phyloP scores from a whole-genome alignment of 78 protist genomes.

The Kipferlia bialata region DNA sequence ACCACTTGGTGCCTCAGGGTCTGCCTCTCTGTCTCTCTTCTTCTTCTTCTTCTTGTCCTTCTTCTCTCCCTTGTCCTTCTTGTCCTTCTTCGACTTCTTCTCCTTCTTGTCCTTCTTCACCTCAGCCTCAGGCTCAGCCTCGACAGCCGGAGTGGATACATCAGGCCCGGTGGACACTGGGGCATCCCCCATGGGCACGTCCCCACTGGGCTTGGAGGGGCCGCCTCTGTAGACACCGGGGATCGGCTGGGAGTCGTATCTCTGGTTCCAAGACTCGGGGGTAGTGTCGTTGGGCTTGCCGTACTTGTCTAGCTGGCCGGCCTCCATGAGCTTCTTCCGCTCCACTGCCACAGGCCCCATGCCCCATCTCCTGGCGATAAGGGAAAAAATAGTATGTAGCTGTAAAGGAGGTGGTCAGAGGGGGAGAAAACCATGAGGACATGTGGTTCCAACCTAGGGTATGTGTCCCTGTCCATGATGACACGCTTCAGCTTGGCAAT shows the following conservation, averaged over 20 bases:
- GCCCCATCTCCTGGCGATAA: too few species aligned
- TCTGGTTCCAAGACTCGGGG: slow-evolving; percentile 69
- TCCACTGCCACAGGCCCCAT: slow-evolving; percentile 74
- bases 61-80: neutral
- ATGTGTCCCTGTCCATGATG: slow-evolving; percentile 97
- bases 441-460: too few species aligned
- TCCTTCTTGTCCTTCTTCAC: neutral
- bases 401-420: too few species aligned
- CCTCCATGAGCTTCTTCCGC: slow-evolving; percentile 79
- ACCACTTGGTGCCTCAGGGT: neutral
- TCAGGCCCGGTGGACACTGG: neutral
- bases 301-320: slow-evolving; percentile 93
- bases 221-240: neutral
- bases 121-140: neutral
- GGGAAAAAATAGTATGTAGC: too few species aligned
- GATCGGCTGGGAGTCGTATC: slow-evolving; percentile 15
- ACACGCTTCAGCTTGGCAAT: slow-evolving; percentile 99
- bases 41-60: neutral
- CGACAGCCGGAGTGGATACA: neutral
- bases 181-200: neutral
- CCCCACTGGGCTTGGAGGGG: neutral
- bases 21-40: neutral
- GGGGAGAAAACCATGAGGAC: too few species aligned
- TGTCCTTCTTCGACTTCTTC: neutral
- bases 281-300: slow-evolving; percentile 86